phyloP scores from a whole-genome alignment of 768 basidiomycete species.

The Trichaptum fuscoviolaceum region DNA sequence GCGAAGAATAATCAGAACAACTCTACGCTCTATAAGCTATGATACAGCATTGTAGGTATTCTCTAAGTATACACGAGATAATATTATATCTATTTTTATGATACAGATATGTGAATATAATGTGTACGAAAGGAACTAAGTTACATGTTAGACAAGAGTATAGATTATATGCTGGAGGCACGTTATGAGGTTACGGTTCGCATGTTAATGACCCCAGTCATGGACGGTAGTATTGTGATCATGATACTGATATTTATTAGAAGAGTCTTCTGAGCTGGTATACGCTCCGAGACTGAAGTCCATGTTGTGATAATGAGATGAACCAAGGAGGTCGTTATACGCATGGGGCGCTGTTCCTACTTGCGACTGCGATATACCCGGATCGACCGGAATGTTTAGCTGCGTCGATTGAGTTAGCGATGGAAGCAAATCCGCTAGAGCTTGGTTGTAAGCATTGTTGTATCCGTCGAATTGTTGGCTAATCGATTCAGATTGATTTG shows the following conservation, averaged over 20 bases:
- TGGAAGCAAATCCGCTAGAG: not conserved
- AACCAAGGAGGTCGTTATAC: not conserved
- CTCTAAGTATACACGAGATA: not conserved
- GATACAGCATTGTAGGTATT: not conserved
- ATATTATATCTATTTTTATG: not conserved
- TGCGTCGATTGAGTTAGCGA: not conserved
- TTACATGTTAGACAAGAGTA: not conserved
- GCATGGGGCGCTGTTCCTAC: not conserved
- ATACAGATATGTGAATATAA: not conserved
- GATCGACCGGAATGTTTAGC: not conserved
- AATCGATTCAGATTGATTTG: not conserved
- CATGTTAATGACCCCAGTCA: not conserved
- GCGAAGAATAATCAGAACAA: too few species aligned
- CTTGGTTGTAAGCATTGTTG: not conserved
- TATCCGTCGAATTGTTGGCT: not conserved
- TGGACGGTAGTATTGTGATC: not conserved
- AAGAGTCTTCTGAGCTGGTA: not conserved
- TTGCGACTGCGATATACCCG: not conserved
- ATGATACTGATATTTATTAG: not conserved
- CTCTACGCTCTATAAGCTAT: not conserved
- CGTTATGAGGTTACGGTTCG: not conserved
- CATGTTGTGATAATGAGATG: not conserved
- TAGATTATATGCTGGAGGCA: not conserved
- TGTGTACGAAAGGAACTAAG: not conserved
- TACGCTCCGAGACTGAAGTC: not conserved